Evolutionary conservation across 257 asterid genomes (phyloP), one percentile per base, ranked within the genome.

Genomic region (Gentiana macrophylla): DNA sequence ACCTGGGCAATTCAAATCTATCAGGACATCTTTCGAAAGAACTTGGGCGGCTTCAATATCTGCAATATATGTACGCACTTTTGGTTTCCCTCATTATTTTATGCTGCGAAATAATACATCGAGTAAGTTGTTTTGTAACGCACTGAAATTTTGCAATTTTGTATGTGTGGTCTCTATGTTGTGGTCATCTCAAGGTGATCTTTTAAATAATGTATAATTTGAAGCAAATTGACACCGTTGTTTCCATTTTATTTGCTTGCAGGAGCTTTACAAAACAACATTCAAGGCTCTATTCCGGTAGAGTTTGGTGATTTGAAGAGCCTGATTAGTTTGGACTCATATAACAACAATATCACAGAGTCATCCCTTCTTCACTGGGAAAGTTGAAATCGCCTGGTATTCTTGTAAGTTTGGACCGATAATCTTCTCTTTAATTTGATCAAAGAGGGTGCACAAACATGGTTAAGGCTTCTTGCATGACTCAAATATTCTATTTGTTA

Each of bases 191-290:
- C 2, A 41, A 41, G 46, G 9, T 41, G 2, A 4, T 50, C 38
- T 12, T 52, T 12, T 43, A 44, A 37, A 45, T 8, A 12, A n/a
- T 60, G 6, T 13, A 55, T 8, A 61, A 12, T 43, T 32, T 56
- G 52, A 69, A 57, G 41, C 35, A 53, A 34, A 53, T 34, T 37
- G 10, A 41, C 46, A 41, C 46, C 9, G 9, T 41, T 41, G 46
- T 15, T 15, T 15, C 46, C 46, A 5, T 3, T 11, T 55, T 41
- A 58, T 70, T 66, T 52, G 55, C 56, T 7, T 48, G 7, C 84
- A 90, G 98, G 98, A 90, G 65, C 96, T 90, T 51, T 90, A 90
- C 77, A 84, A 80, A 90, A 90, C 56, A 82, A 82, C 57, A 80
- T 90, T 66, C 85, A 87, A 62, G 98, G 98, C 15, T 60, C 70